These are phyloP conservation scores for Diaporthe sp. DNA, from an alignment of 2,329 filamentous ascomycete genomes.

Conservation along the genomic window DNA sequence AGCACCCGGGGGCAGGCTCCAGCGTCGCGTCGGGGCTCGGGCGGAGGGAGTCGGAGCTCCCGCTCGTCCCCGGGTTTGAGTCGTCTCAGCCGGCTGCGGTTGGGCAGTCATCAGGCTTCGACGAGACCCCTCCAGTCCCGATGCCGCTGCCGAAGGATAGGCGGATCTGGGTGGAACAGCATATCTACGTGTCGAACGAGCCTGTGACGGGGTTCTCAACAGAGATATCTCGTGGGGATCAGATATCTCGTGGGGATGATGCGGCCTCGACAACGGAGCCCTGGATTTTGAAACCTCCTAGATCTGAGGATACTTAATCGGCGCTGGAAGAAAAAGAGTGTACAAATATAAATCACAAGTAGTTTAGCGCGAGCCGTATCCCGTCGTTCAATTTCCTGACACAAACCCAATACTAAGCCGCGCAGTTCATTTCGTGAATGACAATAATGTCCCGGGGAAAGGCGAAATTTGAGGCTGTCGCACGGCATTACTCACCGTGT, in stretches of 20 bases:
- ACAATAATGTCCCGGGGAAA: background rate
- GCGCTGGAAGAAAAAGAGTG: background rate
- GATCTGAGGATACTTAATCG: background rate
- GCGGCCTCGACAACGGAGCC: background rate
- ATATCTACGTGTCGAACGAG: constrained; percentile 7
- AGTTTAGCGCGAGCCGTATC: background rate
- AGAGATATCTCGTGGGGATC: background rate
- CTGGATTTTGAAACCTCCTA: background rate
- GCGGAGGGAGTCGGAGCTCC: constrained; percentile 1
- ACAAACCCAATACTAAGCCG: background rate
- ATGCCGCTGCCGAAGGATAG: background rate
- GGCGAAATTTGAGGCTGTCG: background rate
- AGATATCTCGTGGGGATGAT: background rate
- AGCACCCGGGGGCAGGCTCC: background rate
- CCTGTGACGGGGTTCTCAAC: background rate
- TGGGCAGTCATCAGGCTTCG: background rate
- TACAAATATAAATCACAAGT: background rate
- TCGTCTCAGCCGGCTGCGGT: background rate
- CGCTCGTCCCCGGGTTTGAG: constrained; percentile 3
- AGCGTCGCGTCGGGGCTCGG: background rate
- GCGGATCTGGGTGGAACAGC: constrained; percentile 27
- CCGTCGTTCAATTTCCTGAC: background rate
- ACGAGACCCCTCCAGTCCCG: background rate
- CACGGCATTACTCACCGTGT: background rate
- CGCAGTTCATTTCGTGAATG: background rate